A percentile compares a stretch with the other conserved stretches of the same genome.
phyloP scores from a whole-genome alignment of 2,329 filamentous ascomycete genomes.

The Leptographium flavum region DNA sequence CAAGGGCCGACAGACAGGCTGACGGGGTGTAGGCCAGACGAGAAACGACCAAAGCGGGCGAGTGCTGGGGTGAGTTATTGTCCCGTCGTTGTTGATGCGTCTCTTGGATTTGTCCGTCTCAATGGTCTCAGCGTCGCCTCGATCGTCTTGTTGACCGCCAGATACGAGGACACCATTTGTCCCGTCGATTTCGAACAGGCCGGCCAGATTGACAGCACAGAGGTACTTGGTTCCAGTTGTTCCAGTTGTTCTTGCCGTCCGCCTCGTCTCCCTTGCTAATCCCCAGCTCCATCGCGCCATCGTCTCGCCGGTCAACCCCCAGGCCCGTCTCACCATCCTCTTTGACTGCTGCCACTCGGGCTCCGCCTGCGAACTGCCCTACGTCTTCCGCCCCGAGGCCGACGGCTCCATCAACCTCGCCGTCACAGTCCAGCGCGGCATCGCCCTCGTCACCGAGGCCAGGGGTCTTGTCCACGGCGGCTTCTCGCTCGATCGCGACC shows the following conservation, averaged over 20 bases:
- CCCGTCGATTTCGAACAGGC: constrained; percentile 35
- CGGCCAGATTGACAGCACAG: constrained; percentile 38
- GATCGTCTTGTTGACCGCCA: constrained; percentile 5
- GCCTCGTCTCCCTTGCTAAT: background rate
- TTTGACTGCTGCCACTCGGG: constrained; percentile 50
- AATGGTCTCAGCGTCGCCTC: too few species aligned
- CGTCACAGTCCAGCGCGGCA: constrained; percentile 38
- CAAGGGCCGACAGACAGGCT: background rate
- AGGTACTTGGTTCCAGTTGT: constrained; percentile 12
- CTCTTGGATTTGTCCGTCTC: too few species aligned
- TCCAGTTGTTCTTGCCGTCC: background rate
- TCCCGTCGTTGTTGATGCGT: background rate
- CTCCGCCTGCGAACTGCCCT: constrained; percentile 43
- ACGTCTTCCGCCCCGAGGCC: constrained; percentile 39
- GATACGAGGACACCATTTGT: constrained; percentile 35
- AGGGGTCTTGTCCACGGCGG: constrained; percentile 33
- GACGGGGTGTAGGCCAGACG: constrained; percentile 24
- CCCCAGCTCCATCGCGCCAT: constrained; percentile 32
- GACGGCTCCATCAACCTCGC: constrained; percentile 41
- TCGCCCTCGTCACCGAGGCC: constrained; percentile 34
- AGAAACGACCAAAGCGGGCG: constrained; percentile 25
- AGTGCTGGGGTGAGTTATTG: constrained; percentile 16
- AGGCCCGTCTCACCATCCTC: constrained; percentile 37
- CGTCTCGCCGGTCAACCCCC: constrained; percentile 33
- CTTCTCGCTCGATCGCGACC: constrained; percentile 28